A percentile compares a stretch with the other conserved stretches of the same genome.
Conservation (phyloP, 1,284 basidiomycete species). For the Neonothopanus nambi region DNA sequence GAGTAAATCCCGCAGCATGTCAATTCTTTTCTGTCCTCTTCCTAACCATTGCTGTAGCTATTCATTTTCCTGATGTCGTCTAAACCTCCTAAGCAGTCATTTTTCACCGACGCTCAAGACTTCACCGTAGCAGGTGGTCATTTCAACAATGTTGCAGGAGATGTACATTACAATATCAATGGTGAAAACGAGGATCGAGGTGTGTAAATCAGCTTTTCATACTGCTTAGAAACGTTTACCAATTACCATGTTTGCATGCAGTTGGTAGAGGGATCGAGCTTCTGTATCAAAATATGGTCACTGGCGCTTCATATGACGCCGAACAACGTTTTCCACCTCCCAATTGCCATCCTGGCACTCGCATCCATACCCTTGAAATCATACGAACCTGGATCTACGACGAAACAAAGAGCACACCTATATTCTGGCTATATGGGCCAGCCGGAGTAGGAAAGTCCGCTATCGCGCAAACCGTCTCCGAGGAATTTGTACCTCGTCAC, state of each 20-base stretch:
- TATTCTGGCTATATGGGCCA: constrained; percentile 20
- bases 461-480: constrained; percentile 20
- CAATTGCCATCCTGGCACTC: constrained; percentile 7
- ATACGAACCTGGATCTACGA: neutral
- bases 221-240: neutral
- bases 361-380: neutral
- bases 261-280: neutral
- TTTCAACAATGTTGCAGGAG: neutral
- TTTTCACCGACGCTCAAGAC: neutral
- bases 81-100: neutral
- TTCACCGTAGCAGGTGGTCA: neutral
- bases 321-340: constrained; percentile 11
- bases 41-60: no score
- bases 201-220: neutral
- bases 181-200: neutral
- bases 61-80: no score
- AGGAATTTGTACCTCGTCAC: constrained; percentile 1
- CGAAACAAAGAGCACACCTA: neutral
- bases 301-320: constrained; percentile 6
- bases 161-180: neutral
- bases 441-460: constrained; percentile 22
- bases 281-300: neutral
- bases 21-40: no score
- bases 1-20: no score
- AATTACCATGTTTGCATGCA: neutral